These are phyloP conservation scores for Massariosphaeria phaeospora DNA, from an alignment of 495 filamentous ascomycete genomes.

Conservation along the genomic window DNA sequence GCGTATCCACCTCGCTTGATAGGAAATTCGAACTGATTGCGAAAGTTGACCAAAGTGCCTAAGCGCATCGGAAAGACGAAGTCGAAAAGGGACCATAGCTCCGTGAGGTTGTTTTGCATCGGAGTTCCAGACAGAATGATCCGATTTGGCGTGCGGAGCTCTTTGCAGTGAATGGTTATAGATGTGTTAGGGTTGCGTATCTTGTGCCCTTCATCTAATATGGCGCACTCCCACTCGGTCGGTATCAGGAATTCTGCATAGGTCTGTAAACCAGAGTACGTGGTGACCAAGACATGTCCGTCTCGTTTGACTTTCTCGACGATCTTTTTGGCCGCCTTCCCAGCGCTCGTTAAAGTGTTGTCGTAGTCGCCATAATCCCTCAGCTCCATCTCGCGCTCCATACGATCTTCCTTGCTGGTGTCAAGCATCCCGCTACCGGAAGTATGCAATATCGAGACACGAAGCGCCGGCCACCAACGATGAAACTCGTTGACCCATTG, in stretches of 20 bases:
- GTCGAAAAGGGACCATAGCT: slow-evolving; percentile 95
- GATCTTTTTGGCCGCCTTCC: slow-evolving; percentile 67
- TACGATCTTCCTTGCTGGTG: slow-evolving; percentile 58
- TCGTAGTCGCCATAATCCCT: slow-evolving; percentile 40
- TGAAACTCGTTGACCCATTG: slow-evolving; percentile 99
- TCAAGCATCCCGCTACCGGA: slow-evolving; percentile 96
- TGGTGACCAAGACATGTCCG: slow-evolving; percentile 90
- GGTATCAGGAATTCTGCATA: slow-evolving; percentile 75
- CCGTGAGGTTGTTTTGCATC: slow-evolving; percentile 95
- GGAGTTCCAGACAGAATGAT: slow-evolving; percentile 93
- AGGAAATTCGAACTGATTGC: slow-evolving; percentile 83
- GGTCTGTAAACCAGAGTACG: slow-evolving; percentile 85
- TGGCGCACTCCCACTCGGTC: slow-evolving; percentile 84
- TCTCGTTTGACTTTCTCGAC: slow-evolving; percentile 77
- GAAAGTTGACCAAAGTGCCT: slow-evolving; percentile 83
- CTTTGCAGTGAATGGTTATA: slow-evolving; percentile 89
- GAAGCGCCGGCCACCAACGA: slow-evolving; percentile 91
- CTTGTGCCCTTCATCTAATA: slow-evolving; percentile 95
- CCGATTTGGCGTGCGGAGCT: slow-evolving; percentile 78
- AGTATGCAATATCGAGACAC: slow-evolving; percentile 89
- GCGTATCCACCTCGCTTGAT: slow-evolving; percentile 90
- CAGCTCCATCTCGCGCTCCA: slow-evolving; percentile 62
- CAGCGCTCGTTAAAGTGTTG: slow-evolving; percentile 46
- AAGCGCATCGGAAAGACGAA: slow-evolving; percentile 95
- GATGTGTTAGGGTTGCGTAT: slow-evolving; percentile 92